These are phyloP conservation scores for Panaeolus papilionaceus DNA, from an alignment of 768 basidiomycete genomes.

Conservation along the genomic window DNA sequence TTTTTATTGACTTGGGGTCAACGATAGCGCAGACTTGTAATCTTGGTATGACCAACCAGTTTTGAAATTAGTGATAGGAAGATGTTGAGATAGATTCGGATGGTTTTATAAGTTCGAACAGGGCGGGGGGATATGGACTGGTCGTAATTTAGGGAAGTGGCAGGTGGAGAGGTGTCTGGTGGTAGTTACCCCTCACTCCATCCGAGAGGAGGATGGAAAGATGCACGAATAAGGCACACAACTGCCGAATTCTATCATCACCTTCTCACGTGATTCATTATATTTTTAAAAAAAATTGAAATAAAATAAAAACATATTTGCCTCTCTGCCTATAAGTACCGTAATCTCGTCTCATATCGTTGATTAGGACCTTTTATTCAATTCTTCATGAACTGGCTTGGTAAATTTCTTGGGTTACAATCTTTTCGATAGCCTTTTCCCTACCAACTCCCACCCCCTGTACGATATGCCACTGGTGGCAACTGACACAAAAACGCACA, in stretches of 20 bases:
- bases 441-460: neutral
- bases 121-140: neutral
- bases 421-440: neutral
- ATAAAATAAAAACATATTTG: neutral
- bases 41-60: neutral
- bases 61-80: conserved; percentile 6
- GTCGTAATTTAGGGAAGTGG: conserved; percentile 7
- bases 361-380: neutral
- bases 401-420: neutral
- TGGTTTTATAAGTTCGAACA: neutral
- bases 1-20: neutral
- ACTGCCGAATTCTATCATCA: conserved; percentile 12
- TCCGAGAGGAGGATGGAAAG: conserved; percentile 14
- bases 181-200: conserved; percentile 11
- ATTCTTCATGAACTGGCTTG: neutral
- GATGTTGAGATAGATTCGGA: neutral
- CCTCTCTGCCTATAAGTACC: conserved; percentile 1
- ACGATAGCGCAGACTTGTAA: conserved; percentile 2
- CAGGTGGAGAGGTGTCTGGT: conserved; percentile 10
- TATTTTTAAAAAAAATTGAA: neutral
- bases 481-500: neutral
- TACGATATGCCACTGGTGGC: neutral
- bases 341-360: neutral
- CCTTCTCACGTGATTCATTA: conserved; percentile 8
- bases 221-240: conserved; percentile 12